Base-by-base conservation (phyloP, 2,329 filamentous ascomycete species). In the Bipolaris cookei region DNA sequence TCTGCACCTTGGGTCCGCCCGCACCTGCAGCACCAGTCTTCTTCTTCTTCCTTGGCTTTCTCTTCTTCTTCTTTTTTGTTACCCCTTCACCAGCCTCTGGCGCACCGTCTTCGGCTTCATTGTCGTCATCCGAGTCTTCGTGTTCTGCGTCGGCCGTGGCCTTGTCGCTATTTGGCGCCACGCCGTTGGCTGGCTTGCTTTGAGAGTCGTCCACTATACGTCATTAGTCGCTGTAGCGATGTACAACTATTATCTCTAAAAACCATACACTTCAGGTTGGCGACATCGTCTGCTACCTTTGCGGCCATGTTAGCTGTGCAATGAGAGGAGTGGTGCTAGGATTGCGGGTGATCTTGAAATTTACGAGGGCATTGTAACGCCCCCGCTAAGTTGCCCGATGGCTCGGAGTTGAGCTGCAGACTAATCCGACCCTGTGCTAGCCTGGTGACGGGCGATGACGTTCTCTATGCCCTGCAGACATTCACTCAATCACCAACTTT, bases 51-150 rank as follows among this genome's bases (percentile, higher is more conserved):
- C 87, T 88, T 74, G 88, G 85, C 79, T 86, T 89, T 82, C 88
- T 91, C 83, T 91, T 92, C 83, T 93, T 94, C 81, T 92, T 92
- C 80, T 92, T 92, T 79, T 91, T 90, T 50, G 79, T 78, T 34
- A 72, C 75, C 14, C 71, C 73, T 42, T 74, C 78, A 72, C 66
- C 69, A 30, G 64, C 66, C 28, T 63, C 70, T 28, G 70, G 72
- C 14, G 64, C 66, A n/a, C 78, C 80, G 25, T 80, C 82, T 39
- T 81, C 81, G 48, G 78, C 81, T 53, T 84, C 82, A 50, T 82
- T 81, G 54, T 81, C 81, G 56, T 85, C 83, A 48, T 85, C 83
- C 20, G 82, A 84, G 57, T 84, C 82, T 52, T 80, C 80, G 62
- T 83, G 81, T 63, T 84, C 83, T 56, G 76, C 79, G 59, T 83